Evolutionary conservation across 2,329 filamentous ascomycete genomes (phyloP).

Genomic region (Colletotrichum sp.): DNA sequence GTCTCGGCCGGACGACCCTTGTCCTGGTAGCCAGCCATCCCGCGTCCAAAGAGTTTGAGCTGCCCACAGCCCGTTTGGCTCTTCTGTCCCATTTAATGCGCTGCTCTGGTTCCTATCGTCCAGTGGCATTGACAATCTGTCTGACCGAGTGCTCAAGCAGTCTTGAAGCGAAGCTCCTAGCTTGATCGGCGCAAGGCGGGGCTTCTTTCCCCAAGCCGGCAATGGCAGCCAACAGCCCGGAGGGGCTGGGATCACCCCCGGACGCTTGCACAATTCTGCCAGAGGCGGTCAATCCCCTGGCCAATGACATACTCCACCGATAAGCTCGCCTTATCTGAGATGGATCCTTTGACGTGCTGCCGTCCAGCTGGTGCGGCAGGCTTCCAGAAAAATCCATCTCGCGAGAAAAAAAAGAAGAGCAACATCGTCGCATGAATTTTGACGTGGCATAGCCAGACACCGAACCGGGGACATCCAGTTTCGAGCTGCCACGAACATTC

Average conservation of each 20-base stretch:
- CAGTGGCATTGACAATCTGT: not conserved
- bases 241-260: not conserved
- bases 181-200: not conserved
- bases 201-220: not conserved
- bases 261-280: not conserved
- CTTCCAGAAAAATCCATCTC: conserved; percentile 15
- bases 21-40: not conserved
- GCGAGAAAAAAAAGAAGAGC: not conserved
- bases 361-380: not conserved
- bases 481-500: not conserved
- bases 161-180: not conserved
- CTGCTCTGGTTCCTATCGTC: not conserved
- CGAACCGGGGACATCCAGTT: not conserved
- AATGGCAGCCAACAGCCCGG: not conserved
- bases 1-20: not conserved
- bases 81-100: not conserved
- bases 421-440: not conserved
- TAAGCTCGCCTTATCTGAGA: conserved; percentile 1
- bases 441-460: not conserved
- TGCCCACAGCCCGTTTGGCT: not conserved
- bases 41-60: not conserved
- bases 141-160: not conserved
- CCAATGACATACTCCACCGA: not conserved
- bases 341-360: not conserved
- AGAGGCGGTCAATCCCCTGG: not conserved